Evolutionary conservation across 108 stramenopile species (phyloP), one percentile per base, ranked within the genome.

Genomic region (Conticribra weissflogii): DNA sequence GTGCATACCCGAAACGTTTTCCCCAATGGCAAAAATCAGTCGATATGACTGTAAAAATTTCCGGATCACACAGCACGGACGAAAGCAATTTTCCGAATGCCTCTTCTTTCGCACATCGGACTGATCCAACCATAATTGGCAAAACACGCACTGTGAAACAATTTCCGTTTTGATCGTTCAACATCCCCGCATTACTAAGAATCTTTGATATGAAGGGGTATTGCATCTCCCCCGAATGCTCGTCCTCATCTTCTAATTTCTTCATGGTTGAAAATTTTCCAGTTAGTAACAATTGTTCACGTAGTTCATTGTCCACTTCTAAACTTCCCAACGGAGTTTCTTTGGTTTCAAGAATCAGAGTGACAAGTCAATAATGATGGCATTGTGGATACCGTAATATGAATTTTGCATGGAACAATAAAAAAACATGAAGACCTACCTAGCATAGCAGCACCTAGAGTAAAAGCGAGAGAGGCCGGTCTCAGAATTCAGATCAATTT

Each of bases 161-260:
- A 31, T 49, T 25, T 32, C 62, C 50, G 36, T 67, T 49, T 19
- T 34, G 58, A 45, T 19, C 50, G 7, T 29, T 69, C 50, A 41
- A 9, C 36, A 68, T 65, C 18, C 68, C 74, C 21, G 74, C 50
- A 54, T 67, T 67, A 24, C 60, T 51, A 16, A 84, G 32, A 36
- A 88, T 78, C 58, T 92, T 85, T 62, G 83, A 80, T 56, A 95
- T 84, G 51, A 81, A 95, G 1, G 93, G 93, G 66, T 92, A 95
- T 61, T 92, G 90, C 93, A 95, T 92, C 81, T 94, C 93, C 41
- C 90, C 93, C 12, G 85, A 87, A 65, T 94, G 93, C 64, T 94
- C 93, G 16, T 73, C 52, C 50, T 94, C 90, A 52, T 94, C 93
- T 2, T 75, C 82, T 5, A 24, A 32, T 41, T 78, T 49, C n/a